A percentile compares a stretch with the other conserved stretches of the same genome.
phyloP scores from a whole-genome alignment of 352 stramenopile species.

The Globisporangium camurandrum region DNA sequence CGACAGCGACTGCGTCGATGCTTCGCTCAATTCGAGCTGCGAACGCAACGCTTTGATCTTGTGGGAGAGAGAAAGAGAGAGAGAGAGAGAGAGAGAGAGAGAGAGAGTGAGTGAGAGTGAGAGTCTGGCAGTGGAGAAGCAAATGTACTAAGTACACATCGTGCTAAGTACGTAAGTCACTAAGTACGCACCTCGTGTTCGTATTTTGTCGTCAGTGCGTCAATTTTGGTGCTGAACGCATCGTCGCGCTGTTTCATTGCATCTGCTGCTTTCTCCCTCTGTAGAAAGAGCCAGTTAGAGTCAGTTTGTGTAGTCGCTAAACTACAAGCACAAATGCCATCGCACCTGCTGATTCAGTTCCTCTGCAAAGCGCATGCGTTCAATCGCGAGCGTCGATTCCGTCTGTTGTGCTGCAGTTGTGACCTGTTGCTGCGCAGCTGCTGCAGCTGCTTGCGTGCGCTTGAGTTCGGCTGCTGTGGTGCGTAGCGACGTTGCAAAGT shows the following conservation, averaged over 20 bases:
- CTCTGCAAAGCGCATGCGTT: constrained; percentile 64
- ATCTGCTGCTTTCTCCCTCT: constrained; percentile 37
- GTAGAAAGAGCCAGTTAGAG: too few species aligned
- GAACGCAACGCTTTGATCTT: constrained; percentile 44
- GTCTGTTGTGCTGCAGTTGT: constrained; percentile 42
- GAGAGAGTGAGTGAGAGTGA: neutral
- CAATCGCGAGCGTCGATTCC: constrained; percentile 45
- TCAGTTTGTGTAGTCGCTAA: neutral
- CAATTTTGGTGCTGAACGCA: constrained; percentile 61
- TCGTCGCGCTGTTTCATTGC: constrained; percentile 53
- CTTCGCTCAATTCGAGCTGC: constrained; percentile 39
- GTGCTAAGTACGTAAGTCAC: neutral
- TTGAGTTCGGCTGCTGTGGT: constrained; percentile 37
- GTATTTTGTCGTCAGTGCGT: constrained; percentile 40
- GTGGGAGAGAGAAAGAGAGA: neutral
- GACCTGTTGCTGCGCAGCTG: constrained; percentile 40
- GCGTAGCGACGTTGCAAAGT: constrained; percentile 29
- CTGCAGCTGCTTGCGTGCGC: constrained; percentile 30
- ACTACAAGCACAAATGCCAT: too few species aligned
- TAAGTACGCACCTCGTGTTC: constrained; percentile 56
- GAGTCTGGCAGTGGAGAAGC: too few species aligned
- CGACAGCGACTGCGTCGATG: constrained; percentile 39
- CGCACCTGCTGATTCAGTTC: constrained; percentile 45
- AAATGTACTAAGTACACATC: too few species aligned
- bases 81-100: neutral